Base-by-base conservation (phyloP, 352 stramenopile species). In the Globisporangium paddicum region DNA sequence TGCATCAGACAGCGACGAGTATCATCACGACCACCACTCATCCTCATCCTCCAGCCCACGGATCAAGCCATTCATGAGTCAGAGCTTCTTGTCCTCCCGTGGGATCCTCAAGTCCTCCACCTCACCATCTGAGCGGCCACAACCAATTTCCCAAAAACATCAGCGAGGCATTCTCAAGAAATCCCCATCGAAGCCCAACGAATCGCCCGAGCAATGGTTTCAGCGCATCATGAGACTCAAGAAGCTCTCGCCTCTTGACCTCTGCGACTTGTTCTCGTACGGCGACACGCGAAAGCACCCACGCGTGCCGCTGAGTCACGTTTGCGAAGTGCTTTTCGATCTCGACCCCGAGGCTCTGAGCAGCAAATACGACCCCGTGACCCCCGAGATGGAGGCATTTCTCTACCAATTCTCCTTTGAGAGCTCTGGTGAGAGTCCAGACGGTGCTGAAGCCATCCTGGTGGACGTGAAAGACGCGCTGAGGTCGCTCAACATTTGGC, bases 321-420 rank as follows among this genome's bases (percentile, higher is more conserved):
- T 87, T 2, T 87, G 73, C 35, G 64, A 82, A n/a, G 64, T 85
- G 38, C 55, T 89, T 3, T 86, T 80, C 25, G 73, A 84, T 34
- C 65, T 89, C 0, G 75, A 82, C 6, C 71, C 72, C 0, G 50
- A 63, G 34, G 53, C 52, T 21, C 5, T 34, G 2, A 14, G 8
- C 13, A 26, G 28, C 11, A 64, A 68, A 0, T n/a, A 55, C 3
- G 72, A 86, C 38, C 79, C 79, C 5, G 57, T 87, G 25, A 85
- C 68, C 0, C 67, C 81, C 2, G 63, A 63, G 13, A 89, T 89
- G 79, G 77, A 87, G 66, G 73, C 67, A 52, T 53, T 59, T 13
- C 64, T 89, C 35, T 89, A 78, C 26, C 55, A 75, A 5, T 86
- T 80, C 53, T 69, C 77, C 1, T 75, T 60, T 14, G 68, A 79